Evolutionary conservation across 1,139 yeast species (phyloP).

Genomic region (Yamadazyma friedrichii): DNA sequence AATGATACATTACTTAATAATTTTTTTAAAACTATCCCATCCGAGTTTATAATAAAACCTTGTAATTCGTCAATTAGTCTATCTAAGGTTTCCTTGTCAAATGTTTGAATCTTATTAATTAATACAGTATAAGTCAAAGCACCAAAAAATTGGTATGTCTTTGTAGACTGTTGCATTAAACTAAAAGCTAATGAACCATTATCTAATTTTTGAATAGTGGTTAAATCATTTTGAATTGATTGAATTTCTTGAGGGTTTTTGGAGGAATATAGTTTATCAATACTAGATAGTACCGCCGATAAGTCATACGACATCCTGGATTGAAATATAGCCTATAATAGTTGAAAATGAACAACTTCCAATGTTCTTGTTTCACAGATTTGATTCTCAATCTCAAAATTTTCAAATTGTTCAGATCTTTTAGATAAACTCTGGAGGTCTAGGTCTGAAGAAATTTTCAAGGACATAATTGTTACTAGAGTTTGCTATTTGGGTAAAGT

Average conservation of each 20-base stretch:
- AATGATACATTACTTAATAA: slow-evolving; percentile 53
- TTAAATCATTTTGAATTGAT: slow-evolving; percentile 50
- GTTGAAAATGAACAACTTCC: no score
- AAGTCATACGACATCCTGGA: slow-evolving; percentile 10
- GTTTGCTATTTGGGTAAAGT: no score
- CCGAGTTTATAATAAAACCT: slow-evolving; percentile 7
- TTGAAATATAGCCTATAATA: no score
- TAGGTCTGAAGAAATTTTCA: no score
- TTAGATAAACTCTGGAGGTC: no score
- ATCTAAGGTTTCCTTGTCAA: slow-evolving; percentile 10
- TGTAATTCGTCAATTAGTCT: slow-evolving; percentile 12
- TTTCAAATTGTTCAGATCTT: no score
- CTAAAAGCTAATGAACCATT: slow-evolving; percentile 53
- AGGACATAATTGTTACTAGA: no score
- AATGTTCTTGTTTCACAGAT: no score
- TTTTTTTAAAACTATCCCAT: slow-evolving; percentile 30
- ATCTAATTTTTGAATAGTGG: slow-evolving; percentile 51
- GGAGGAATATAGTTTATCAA: slow-evolving; percentile 42
- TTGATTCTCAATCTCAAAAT: no score
- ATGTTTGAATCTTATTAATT: slow-evolving; percentile 35
- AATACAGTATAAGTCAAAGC: slow-evolving; percentile 67
- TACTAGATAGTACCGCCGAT: slow-evolving; percentile 17
- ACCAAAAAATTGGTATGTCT: slow-evolving; percentile 66
- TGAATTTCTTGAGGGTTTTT: slow-evolving; percentile 43
- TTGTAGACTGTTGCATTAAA: slow-evolving; percentile 37